A percentile compares a stretch with the other conserved stretches of the same genome.
Evolutionary conservation across 1,139 yeast species (phyloP).

Genomic region (Scheffersomyces segobiensis): DNA sequence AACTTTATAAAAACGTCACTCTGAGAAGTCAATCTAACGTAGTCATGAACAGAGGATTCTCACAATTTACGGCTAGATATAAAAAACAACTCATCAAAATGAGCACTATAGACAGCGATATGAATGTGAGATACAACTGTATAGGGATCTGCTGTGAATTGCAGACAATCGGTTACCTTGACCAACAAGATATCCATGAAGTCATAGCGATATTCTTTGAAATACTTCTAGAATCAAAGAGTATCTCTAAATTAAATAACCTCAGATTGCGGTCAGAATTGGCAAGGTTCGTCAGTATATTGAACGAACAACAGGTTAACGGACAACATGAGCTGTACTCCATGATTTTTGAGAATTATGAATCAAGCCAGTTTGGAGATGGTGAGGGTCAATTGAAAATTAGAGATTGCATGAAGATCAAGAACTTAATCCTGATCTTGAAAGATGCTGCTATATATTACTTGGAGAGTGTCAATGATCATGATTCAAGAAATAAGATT

Average conservation of each 20-base stretch:
- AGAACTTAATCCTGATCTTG: constrained; percentile 19
- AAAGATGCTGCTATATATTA: not conserved
- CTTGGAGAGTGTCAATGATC: not conserved
- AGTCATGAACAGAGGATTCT: constrained; percentile 44
- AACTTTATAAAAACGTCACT: constrained; percentile 39
- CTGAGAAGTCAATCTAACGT: constrained; percentile 10
- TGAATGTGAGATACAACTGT: constrained; percentile 53
- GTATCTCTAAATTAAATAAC: constrained; percentile 11
- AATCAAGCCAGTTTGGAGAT: constrained; percentile 19
- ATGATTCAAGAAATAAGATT: not conserved
- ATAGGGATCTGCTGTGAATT: constrained; percentile 58
- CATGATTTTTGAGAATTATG: constrained; percentile 22
- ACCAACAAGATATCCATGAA: constrained; percentile 49
- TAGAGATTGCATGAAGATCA: constrained; percentile 15
- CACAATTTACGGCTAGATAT: constrained; percentile 74
- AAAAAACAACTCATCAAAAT: constrained; percentile 66
- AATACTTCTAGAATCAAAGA: constrained; percentile 23
- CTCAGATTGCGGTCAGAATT: constrained; percentile 37
- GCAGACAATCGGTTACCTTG: constrained; percentile 61
- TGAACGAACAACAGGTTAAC: constrained; percentile 17
- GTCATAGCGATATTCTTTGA: constrained; percentile 47
- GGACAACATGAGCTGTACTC: constrained; percentile 22
- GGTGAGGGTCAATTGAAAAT: constrained; percentile 10
- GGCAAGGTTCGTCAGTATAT: constrained; percentile 28
- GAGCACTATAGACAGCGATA: constrained; percentile 32